Base-by-base conservation (phyloP, 1,139 yeast genomes). In the Pichia sp. region DNA sequence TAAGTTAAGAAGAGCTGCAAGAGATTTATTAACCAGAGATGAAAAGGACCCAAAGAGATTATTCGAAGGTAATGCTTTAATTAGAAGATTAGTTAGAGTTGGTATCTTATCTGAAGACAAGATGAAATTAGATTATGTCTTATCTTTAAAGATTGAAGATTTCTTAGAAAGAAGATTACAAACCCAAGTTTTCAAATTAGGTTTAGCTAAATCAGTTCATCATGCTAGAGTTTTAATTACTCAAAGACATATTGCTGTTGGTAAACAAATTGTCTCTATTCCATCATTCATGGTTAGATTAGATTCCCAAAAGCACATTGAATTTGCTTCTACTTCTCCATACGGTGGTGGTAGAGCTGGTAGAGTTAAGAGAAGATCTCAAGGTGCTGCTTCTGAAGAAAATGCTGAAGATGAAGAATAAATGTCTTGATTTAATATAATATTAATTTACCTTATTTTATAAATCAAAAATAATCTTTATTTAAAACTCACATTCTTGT, bases 281-380 rank as follows among this genome's bases (percentile, higher is more conserved):
- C 97, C 99, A 76, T 90, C 97, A 62, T 92, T 92, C 92, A 86
- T 90, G 83, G 99, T 92, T 62, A 94, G 99, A 83, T 86, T 92
- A 75, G 99, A 92, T 79, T 90, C 98, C 65, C 98, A 92, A 80
- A 92, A 92, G 87, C 98, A 94, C 89, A 89, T 92, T 78, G 98
- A 92, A 83, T 92, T 92, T 68, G 95, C 98, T 68, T 85, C 90
- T 73, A 88, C 87, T 75, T 92, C 98, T 64, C 98, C 99, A 76
- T 92, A 87, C 88, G 98, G 98, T 74, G 98, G 98, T 80, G 98
- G 97, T 67, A 92, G 98, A 81, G 94, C 98, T 67, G 99, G 99
- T 75, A 94, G 98, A 83, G 96, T 88, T 70, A 94, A 94, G 85
- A 89, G 98, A 87, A 90, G 81, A 80, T 82, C 86, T 83, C 86